Evolutionary conservation across 768 basidiomycete genomes (phyloP), one percentile per base, ranked within the genome.

Genomic region (Coprinopsis sp.): DNA sequence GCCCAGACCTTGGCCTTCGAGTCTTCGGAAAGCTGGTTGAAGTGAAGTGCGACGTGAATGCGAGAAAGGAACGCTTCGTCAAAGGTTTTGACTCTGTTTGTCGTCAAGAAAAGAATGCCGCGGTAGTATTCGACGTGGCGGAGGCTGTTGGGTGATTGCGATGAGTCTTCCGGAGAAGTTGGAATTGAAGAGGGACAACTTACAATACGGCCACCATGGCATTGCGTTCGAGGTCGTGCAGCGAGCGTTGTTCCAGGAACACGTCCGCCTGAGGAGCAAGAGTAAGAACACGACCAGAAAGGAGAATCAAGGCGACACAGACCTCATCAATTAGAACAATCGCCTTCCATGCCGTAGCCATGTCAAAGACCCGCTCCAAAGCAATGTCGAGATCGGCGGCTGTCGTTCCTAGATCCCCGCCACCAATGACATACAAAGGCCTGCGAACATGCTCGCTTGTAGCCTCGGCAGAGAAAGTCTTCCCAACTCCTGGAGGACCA

Each of bases 121-220:
- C 74, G 71, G 61, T 79, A 76, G 58, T 77, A 78, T 50, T 78
- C 77, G 45, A 80, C 70, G 56, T 78, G 77, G 16, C 77, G 74
- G 22, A 78, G 67, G 67, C 74, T 77, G 39, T 3, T 56, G n/a
- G n/a, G n/a, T n/a, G n/a, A 30, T 60, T 50, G 34, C 57, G 54
- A 30, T 48, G 21, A 62, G 52, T 0, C 56, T 63, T 31, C 64
- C 28, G 39, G 44, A 59, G 54, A 29, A 58, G 43, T 33, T 51
- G 16, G 40, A 29, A 45, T 27, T 50, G 23, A 40, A 28, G 24
- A 33, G 16, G 21, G 28, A 37, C 31, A 25, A 58, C 69, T 51
- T 57, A 76, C 73, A 81, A 84, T 11, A 84, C 82, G 3, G 82
- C 81, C 5, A 87, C 82, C 75, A 85, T 82, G 1, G 82, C 82